A percentile compares a stretch with the other conserved stretches of the same genome.
phyloP scores from a whole-genome alignment of 2,329 filamentous ascomycete species.

The Rutstroemia sp. region DNA sequence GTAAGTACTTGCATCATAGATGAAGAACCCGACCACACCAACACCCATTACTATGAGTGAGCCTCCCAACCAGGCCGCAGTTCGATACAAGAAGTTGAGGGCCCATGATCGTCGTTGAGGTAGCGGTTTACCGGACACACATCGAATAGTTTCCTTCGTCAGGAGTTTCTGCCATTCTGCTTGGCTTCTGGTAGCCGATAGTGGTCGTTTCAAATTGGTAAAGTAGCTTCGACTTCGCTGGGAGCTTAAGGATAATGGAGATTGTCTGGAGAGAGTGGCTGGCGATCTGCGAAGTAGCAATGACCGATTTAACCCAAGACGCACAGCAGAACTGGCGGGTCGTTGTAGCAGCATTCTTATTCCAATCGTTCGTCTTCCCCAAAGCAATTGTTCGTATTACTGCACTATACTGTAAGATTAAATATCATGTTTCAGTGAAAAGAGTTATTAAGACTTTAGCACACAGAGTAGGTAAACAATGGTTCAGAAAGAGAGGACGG shows the following conservation, averaged over 20 bases:
- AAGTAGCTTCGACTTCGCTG: background rate
- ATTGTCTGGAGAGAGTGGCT: background rate
- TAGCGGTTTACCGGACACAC: constrained; percentile 45
- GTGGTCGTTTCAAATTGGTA: background rate
- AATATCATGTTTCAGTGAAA: constrained; percentile 7
- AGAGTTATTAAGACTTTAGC: too few species aligned
- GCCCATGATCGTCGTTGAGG: constrained; percentile 41
- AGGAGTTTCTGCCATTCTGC: constrained; percentile 7
- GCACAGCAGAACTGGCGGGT: constrained; percentile 16
- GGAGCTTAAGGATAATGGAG: background rate
- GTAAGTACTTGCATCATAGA: constrained; percentile 92
- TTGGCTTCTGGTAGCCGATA: background rate
- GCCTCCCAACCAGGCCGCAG: constrained; percentile 66
- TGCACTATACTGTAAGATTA: background rate
- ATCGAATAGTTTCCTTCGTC: constrained; percentile 14
- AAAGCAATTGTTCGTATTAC: background rate
- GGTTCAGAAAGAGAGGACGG: background rate
- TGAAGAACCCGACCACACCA: constrained; percentile 75
- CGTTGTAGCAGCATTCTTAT: constrained; percentile 20
- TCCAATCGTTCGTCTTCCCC: background rate
- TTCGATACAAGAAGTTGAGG: constrained; percentile 57
- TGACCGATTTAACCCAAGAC: constrained; percentile 7
- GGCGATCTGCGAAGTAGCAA: constrained; percentile 4
- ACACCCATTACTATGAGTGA: constrained; percentile 64
- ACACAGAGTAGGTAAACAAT: background rate